phyloP scores from a whole-genome alignment of 2,329 filamentous ascomycete species.

The Xylariaceae sp. region DNA sequence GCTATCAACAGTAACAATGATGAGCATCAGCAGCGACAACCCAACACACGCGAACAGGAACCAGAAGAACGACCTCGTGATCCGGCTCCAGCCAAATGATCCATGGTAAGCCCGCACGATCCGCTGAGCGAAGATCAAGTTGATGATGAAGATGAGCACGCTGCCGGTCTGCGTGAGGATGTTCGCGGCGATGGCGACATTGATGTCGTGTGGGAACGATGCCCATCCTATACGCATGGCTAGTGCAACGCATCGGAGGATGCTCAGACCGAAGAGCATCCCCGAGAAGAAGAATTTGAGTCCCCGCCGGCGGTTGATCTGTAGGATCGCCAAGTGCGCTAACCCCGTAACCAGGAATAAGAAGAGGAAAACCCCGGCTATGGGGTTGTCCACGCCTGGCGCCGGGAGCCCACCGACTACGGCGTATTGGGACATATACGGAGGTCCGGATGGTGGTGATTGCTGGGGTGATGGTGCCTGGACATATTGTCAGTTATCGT shows the following conservation, averaged over 20 bases:
- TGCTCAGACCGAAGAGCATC: conserved; percentile 56
- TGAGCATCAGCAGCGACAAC: conserved; percentile 60
- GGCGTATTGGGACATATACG: conserved; percentile 17
- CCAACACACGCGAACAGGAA: conserved; percentile 56
- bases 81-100: conserved; percentile 61
- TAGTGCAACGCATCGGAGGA: conserved; percentile 50
- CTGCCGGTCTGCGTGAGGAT: conserved; percentile 73
- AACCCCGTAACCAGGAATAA: conserved; percentile 23
- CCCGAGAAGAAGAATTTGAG: conserved; percentile 59
- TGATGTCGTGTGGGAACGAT: conserved; percentile 35
- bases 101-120: conserved; percentile 72
- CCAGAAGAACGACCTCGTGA: conserved; percentile 50
- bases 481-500: too few species aligned
- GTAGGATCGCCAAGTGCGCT: conserved; percentile 27
- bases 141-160: conserved; percentile 71
- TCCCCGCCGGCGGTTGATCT: conserved; percentile 45
- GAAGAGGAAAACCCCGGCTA: conserved; percentile 20
- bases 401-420: conserved; percentile 25
- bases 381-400: conserved; percentile 19
- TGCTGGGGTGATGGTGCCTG: conserved; percentile 4
- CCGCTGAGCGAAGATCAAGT: conserved; percentile 72
- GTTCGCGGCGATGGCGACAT: conserved; percentile 54
- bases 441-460: conserved; percentile 14
- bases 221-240: conserved; percentile 52
- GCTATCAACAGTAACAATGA: conserved; percentile 59